Evolutionary conservation across 352 stramenopile species (phyloP), one percentile per base, ranked within the genome.

Genomic region (Globisporangium acanthophoron): DNA sequence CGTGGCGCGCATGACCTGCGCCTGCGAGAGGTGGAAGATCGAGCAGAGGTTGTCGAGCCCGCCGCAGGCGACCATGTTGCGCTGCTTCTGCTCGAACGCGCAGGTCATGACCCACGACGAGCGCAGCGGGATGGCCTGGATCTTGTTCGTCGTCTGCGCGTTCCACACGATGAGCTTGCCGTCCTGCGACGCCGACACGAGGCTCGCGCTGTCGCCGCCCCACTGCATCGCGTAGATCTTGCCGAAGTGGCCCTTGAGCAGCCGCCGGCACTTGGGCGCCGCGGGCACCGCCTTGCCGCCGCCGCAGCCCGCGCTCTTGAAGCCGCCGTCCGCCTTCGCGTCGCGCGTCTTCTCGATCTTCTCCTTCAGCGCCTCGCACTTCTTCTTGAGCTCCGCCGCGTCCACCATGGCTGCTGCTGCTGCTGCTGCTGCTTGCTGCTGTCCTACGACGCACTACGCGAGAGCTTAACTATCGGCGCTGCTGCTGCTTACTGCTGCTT

Each of bases 221-320:
- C 97, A 99, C 70, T 99, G 96, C 90, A 99, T 96, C 56, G 97
- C 94, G 71, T 99, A 99, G 58, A 99, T 97, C 78, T 99, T 99
- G 66, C 97, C 97, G 74, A 99, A 99, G 68, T 99, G 97, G 52
- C 97, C 97, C 71, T 99, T 99, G 31, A 99, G 80, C 54, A 97
- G 79, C 12, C 97, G 83, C 50, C 96, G 80, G 58, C 90, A 90
- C 69, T 98, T 98, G 16, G 91, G 91, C 12, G 87, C 76, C 2
- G 90, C 80, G 8, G 83, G 90, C 47, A 93, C 86, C 20, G 77
- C 5, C 69, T 95, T 95, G 66, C 80, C 83, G 39, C 83, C 18
- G 0, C 27, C 73, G 41, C 65, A 78, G 24, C 86, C 83, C 12
- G 76, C 71, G 45, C 37, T 73, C 62, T 90, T 81, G 69, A 95